A percentile compares a stretch with the other conserved stretches of the same genome.
Evolutionary conservation across 169 alveolate genomes (phyloP).

Genomic region (Cryptosporidium muris): DNA sequence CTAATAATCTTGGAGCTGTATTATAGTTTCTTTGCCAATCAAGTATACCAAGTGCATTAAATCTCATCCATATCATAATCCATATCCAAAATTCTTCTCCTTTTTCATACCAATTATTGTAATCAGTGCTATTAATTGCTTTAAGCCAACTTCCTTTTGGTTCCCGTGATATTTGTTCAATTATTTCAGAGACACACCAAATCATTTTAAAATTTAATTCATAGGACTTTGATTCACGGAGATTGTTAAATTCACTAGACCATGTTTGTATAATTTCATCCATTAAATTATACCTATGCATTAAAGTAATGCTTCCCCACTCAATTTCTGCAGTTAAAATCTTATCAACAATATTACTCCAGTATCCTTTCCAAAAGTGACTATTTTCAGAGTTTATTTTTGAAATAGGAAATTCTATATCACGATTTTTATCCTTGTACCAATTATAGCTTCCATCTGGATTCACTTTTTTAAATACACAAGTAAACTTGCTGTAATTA

Average conservation of each 20-base stretch:
- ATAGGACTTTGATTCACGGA: too few species aligned
- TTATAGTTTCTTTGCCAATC: slow-evolving; percentile 80
- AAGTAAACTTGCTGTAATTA: slow-evolving; percentile 1
- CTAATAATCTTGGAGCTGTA: slow-evolving; percentile 76
- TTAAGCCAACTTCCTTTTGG: neutral
- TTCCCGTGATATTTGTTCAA: too few species aligned
- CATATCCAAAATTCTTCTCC: slow-evolving; percentile 57
- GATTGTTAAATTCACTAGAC: slow-evolving; percentile 21
- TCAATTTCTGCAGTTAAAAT: slow-evolving; percentile 55
- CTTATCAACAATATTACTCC: slow-evolving; percentile 13
- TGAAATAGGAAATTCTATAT: slow-evolving; percentile 30
- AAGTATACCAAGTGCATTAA: slow-evolving; percentile 73
- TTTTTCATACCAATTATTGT: neutral
- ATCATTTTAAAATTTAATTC: too few species aligned
- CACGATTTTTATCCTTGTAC: slow-evolving; percentile 52
- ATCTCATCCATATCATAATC: slow-evolving; percentile 78
- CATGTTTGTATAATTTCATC: slow-evolving; percentile 48
- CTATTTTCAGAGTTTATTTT: neutral
- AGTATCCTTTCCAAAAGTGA: slow-evolving; percentile 36
- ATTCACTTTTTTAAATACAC: slow-evolving; percentile 40
- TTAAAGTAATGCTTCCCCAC: slow-evolving; percentile 59
- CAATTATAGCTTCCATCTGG: slow-evolving; percentile 24
- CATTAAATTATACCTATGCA: slow-evolving; percentile 64
- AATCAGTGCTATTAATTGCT: neutral
- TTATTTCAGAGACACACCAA: too few species aligned